These are phyloP conservation scores for Arthrobotrys musiformis DNA, from an alignment of 2,329 filamentous ascomycete genomes.

Conservation along the genomic window DNA sequence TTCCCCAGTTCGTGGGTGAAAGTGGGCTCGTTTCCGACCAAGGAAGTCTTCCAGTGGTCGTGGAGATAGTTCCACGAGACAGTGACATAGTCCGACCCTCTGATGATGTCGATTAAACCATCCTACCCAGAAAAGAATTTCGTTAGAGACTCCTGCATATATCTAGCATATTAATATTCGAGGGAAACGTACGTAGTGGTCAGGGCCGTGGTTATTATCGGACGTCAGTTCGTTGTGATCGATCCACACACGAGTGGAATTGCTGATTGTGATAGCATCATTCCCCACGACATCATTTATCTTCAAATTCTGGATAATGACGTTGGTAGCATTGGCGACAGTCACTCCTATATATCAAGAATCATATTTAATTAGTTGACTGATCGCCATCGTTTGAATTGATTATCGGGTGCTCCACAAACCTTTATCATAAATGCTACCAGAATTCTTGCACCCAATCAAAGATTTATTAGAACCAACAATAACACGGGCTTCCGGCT, in stretches of 20 bases:
- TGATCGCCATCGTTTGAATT: too few species aligned
- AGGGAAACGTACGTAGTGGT: constrained; percentile 61
- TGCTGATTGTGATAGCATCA: constrained; percentile 65
- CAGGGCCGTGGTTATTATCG: constrained; percentile 63
- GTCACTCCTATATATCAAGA: constrained; percentile 61
- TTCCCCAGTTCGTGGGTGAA: constrained; percentile 70
- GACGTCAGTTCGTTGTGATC: constrained; percentile 67
- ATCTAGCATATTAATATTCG: background rate
- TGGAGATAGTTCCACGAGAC: constrained; percentile 67
- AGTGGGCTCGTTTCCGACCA: constrained; percentile 73
- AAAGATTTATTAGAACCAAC: constrained; percentile 65
- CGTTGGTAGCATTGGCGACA: constrained; percentile 63
- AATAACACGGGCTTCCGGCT: constrained; percentile 63
- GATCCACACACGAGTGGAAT: constrained; percentile 66
- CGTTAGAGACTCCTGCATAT: background rate
- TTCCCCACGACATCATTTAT: constrained; percentile 63
- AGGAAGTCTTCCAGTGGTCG: constrained; percentile 66
- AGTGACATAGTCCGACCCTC: constrained; percentile 65
- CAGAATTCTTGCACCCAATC: constrained; percentile 64
- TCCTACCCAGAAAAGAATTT: constrained; percentile 65
- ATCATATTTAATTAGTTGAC: too few species aligned
- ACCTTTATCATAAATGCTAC: constrained; percentile 65
- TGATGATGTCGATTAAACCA: constrained; percentile 66
- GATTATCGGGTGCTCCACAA: constrained; percentile 56
- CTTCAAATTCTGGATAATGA: constrained; percentile 64